These are phyloP conservation scores for Diaporthe sp. DNA, from an alignment of 2,329 filamentous ascomycete species.

Conservation along the genomic window DNA sequence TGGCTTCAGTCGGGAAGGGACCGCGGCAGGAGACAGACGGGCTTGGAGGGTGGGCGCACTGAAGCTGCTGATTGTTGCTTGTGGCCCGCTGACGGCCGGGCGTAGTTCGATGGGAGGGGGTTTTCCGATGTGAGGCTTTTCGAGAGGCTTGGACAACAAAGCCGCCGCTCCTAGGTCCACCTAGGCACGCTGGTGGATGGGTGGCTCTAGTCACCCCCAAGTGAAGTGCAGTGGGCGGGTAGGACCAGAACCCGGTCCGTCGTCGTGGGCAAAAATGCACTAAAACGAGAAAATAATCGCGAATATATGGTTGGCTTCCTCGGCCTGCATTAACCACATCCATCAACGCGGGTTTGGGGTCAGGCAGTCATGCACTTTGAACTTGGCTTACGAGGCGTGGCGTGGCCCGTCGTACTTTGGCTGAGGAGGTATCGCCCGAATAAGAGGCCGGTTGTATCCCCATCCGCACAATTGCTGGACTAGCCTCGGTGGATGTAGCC, in stretches of 20 bases:
- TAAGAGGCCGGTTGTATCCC: conserved; percentile 9
- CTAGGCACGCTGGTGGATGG: conserved; percentile 18
- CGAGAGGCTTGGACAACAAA: conserved; percentile 26
- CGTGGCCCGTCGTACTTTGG: conserved; percentile 7
- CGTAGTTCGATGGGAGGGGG: conserved; percentile 27
- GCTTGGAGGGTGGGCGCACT: conserved; percentile 6
- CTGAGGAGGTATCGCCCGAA: conserved; percentile 8
- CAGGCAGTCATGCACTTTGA: conserved; percentile 23
- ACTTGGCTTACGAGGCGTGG: conserved; percentile 29
- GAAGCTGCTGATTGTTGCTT: conserved; percentile 20
- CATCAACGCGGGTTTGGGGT: conserved; percentile 14
- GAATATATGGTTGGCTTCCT: conserved; percentile 17
- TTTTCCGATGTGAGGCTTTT: conserved; percentile 30
- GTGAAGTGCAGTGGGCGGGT: conserved; percentile 9
- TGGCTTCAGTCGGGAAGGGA: conserved; percentile 26
- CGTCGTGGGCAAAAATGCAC: conserved; percentile 21
- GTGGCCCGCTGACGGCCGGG: conserved; percentile 33
- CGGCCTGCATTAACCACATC: conserved; percentile 27
- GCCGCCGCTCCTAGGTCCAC: conserved; percentile 24
- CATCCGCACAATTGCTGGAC: not conserved
- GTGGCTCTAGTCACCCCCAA: conserved; percentile 25
- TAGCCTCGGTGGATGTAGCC: conserved; percentile 9
- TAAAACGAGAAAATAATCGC: conserved; percentile 28
- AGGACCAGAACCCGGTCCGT: not conserved
- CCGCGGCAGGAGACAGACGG: conserved; percentile 13